These are phyloP conservation scores for Dendrothele bispora DNA, from an alignment of 768 basidiomycete species.

Conservation along the genomic window DNA sequence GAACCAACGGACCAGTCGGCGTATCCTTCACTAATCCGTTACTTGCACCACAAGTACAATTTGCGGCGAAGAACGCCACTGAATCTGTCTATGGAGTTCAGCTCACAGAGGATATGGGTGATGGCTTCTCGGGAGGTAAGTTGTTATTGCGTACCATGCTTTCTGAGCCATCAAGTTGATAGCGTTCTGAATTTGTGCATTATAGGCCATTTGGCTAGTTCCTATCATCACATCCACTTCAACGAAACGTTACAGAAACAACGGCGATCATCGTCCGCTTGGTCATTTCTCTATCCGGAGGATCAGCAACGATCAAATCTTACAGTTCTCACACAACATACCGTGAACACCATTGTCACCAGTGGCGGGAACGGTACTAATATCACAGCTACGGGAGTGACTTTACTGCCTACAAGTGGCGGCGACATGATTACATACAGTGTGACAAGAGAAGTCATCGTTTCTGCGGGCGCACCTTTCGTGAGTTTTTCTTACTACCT, in stretches of 20 bases:
- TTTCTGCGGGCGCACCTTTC: constrained; percentile 13
- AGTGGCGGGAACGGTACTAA: background rate
- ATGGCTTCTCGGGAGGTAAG: constrained; percentile 14
- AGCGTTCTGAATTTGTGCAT: background rate
- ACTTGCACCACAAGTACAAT: constrained; percentile 11
- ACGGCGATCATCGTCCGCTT: constrained; percentile 15
- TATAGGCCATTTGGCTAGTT: constrained; percentile 14
- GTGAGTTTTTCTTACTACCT: constrained; percentile 5
- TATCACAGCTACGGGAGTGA: constrained; percentile 10
- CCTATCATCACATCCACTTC: constrained; percentile 16
- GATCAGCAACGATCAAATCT: constrained; percentile 8
- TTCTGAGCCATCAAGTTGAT: background rate
- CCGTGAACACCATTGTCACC: constrained; percentile 7
- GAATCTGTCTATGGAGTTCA: constrained; percentile 10
- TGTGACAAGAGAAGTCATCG: constrained; percentile 8
- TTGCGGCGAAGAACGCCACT: constrained; percentile 11
- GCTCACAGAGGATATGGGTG: constrained; percentile 14
- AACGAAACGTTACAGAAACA: constrained; percentile 15
- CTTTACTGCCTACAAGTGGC: constrained; percentile 5
- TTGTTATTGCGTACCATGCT: background rate
- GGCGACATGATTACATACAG: constrained; percentile 4
- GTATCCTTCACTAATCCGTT: constrained; percentile 14
- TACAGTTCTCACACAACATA: constrained; percentile 12
- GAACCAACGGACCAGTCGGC: constrained; percentile 14
- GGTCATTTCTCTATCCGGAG: constrained; percentile 15